Evolutionary conservation across 2,329 filamentous ascomycete genomes (phyloP).

Genomic region (Microascus cirrosus): DNA sequence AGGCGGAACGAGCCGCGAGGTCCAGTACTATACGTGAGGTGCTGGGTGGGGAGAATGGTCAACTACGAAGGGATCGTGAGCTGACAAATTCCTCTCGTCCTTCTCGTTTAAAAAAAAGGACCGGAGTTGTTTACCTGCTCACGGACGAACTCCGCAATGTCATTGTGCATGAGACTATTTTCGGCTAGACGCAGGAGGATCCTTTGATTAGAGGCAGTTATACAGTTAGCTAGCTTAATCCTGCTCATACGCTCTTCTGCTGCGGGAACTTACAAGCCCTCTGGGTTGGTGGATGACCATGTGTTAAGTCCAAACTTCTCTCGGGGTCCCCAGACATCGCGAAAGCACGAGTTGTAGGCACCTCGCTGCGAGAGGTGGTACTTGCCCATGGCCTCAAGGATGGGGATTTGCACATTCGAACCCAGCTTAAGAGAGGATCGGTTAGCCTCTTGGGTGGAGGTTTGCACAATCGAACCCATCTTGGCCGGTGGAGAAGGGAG

Average conservation of each 20-base stretch:
- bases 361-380: conserved; percentile 8
- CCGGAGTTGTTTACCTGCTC: conserved; percentile 3
- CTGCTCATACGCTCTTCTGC: background rate
- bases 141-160: conserved; percentile 9
- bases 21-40: conserved; percentile 17
- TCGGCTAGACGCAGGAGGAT: conserved; percentile 13
- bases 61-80: background rate
- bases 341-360: conserved; percentile 8
- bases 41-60: conserved; percentile 8
- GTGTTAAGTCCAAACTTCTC: conserved; percentile 11
- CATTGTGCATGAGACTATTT: conserved; percentile 12
- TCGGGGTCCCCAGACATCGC: conserved; percentile 9
- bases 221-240: background rate
- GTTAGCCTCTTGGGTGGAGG: too few species aligned
- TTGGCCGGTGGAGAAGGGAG: background rate
- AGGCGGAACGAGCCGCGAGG: conserved; percentile 16
- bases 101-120: background rate
- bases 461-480: too few species aligned
- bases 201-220: background rate
- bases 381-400: background rate
- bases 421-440: too few species aligned
- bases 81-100: background rate
- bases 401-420: background rate
- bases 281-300: conserved; percentile 11
- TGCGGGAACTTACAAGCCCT: conserved; percentile 7